Percentiles rank a stretch among this genome's conserved stretches.
Conservation (phyloP, 1,284 basidiomycete genomes). For the Irpex rosettiformis region DNA sequence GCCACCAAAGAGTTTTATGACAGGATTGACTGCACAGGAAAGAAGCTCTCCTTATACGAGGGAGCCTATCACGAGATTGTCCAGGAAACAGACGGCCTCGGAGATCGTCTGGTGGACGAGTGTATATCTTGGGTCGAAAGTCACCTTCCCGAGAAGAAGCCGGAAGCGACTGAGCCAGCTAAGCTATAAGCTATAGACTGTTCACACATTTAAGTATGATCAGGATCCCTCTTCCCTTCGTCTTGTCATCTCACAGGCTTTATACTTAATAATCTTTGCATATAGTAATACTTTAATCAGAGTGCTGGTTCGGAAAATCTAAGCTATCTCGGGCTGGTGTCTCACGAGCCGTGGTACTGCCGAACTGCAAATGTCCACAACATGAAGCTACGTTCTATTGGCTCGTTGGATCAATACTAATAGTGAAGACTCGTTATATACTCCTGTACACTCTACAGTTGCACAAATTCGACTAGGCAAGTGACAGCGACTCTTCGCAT, state of each 20-base stretch:
- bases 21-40: conserved; percentile 56
- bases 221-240: background rate
- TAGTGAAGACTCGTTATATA: too few species aligned
- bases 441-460: too few species aligned
- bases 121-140: conserved; percentile 52
- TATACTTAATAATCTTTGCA: background rate
- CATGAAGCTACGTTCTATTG: too few species aligned
- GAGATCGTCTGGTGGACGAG: conserved; percentile 57
- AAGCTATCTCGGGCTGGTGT: too few species aligned
- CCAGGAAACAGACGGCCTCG: conserved; percentile 73
- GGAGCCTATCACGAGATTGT: conserved; percentile 81
- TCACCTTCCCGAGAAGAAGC: conserved; percentile 8
- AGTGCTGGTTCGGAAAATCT: too few species aligned
- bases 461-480: too few species aligned
- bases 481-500: too few species aligned
- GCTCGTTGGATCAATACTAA: too few species aligned
- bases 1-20: conserved; percentile 63
- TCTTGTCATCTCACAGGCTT: background rate
- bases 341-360: too few species aligned
- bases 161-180: background rate
- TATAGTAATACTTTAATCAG: too few species aligned
- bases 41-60: conserved; percentile 63
- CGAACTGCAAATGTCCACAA: too few species aligned
- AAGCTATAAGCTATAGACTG: background rate
- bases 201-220: background rate